Conservation (phyloP, 2,329 filamentous ascomycete genomes). For the Pyrenophora graminea region DNA sequence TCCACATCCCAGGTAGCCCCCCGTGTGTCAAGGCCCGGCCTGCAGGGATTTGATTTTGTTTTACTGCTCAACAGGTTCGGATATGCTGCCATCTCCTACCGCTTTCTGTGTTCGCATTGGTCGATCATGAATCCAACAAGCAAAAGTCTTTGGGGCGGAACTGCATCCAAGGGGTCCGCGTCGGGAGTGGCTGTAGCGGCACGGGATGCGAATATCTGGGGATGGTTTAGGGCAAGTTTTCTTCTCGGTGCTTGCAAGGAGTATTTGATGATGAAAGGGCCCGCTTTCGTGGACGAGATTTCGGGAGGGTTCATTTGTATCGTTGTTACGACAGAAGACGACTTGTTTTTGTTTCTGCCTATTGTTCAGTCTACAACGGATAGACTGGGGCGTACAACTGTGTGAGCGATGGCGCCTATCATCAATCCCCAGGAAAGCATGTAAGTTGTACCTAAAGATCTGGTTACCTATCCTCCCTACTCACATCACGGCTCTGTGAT, state of each 20-base stretch:
- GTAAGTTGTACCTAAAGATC: conserved; percentile 7
- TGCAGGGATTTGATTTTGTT: conserved; percentile 2
- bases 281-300: neutral
- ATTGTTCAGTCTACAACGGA: too few species aligned
- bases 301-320: neutral
- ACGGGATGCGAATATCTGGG: conserved; percentile 5
- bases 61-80: conserved; percentile 2
- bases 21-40: conserved; percentile 3
- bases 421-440: conserved; percentile 15
- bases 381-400: neutral
- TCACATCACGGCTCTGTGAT: neutral
- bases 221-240: neutral
- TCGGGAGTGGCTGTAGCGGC: conserved; percentile 8
- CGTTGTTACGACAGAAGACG: neutral
- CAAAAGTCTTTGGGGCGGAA: conserved; percentile 4
- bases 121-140: conserved; percentile 7
- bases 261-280: conserved; percentile 2
- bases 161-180: conserved; percentile 1
- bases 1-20: conserved; percentile 5
- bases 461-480: neutral
- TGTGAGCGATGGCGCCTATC: conserved; percentile 10
- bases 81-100: neutral
- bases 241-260: neutral
- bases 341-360: conserved; percentile 2
- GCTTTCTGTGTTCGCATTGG: neutral